These are phyloP conservation scores for Schizopora paradoxa DNA, from an alignment of 1,284 basidiomycete species.

Conservation along the genomic window DNA sequence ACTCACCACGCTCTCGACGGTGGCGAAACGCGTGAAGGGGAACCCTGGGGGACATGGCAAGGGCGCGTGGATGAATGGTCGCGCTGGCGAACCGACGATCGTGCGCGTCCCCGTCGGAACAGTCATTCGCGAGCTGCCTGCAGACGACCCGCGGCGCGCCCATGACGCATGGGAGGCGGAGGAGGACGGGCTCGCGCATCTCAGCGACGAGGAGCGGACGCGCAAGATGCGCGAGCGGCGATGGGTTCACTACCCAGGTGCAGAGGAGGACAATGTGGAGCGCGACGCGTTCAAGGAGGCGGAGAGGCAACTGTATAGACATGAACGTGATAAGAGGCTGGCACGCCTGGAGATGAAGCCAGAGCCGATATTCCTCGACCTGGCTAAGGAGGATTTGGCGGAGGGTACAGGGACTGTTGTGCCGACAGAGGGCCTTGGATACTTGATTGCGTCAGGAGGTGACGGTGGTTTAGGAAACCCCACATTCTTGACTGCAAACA, in stretches of 20 bases:
- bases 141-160: slow-evolving; percentile 54
- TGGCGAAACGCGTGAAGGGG: slow-evolving; percentile 65
- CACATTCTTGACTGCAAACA: slow-evolving; percentile 64
- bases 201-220: slow-evolving; percentile 43
- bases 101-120: slow-evolving; percentile 86
- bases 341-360: slow-evolving; percentile 39
- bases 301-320: slow-evolving; percentile 55
- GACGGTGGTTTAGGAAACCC: slow-evolving; percentile 88
- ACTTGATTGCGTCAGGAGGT: slow-evolving; percentile 78
- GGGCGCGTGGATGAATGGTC: slow-evolving; percentile 83
- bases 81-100: slow-evolving; percentile 63
- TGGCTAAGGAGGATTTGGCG: slow-evolving; percentile 30
- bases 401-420: too few relatives aligned
- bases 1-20: slow-evolving; percentile 71
- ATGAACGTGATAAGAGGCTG: slow-evolving; percentile 56
- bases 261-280: slow-evolving; percentile 54
- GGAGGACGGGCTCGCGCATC: slow-evolving; percentile 51
- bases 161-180: slow-evolving; percentile 66
- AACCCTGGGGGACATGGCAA: slow-evolving; percentile 66
- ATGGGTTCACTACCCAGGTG: slow-evolving; percentile 78
- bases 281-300: slow-evolving; percentile 73
- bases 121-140: slow-evolving; percentile 70
- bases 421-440: slow-evolving; percentile 49
- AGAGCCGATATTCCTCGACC: slow-evolving; percentile 52
- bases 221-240: slow-evolving; percentile 59